Evolutionary conservation across 345 rosid genomes (phyloP).

Genomic region (Syzygium jambos): DNA sequence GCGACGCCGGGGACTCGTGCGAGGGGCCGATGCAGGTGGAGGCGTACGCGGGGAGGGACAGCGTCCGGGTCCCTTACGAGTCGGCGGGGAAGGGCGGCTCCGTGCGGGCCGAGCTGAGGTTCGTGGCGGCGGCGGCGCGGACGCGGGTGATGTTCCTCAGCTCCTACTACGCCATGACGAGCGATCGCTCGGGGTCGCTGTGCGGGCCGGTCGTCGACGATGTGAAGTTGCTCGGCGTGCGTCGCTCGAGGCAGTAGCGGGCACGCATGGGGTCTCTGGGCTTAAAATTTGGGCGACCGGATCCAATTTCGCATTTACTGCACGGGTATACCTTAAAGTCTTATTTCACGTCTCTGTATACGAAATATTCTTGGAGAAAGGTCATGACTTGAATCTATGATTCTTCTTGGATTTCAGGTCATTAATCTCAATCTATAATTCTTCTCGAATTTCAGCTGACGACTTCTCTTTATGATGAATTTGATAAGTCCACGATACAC

Average conservation of each 20-base stretch:
- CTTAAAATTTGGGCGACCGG: neutral
- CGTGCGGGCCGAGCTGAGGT: constrained; percentile 26
- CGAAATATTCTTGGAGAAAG: neutral
- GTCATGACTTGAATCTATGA: neutral
- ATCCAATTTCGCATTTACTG: neutral
- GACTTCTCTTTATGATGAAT: fast-evolving
- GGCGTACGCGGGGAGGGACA: constrained; percentile 36
- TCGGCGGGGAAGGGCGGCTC: constrained; percentile 63
- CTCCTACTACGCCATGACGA: constrained; percentile 48
- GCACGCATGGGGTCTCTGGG: neutral
- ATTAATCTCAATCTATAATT: neutral
- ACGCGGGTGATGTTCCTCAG: constrained; percentile 47
- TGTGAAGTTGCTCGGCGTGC: constrained; percentile 27
- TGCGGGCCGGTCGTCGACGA: constrained; percentile 71
- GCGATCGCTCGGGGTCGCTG: constrained; percentile 51
- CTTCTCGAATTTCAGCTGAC: neutral
- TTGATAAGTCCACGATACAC: neutral
- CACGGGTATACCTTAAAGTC: neutral
- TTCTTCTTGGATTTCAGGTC: neutral
- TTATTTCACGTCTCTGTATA: neutral
- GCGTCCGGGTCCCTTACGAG: constrained; percentile 21
- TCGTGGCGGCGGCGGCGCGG: constrained; percentile 32
- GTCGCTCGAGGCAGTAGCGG: neutral
- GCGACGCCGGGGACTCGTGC: constrained; percentile 45
- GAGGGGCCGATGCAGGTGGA: constrained; percentile 48